These are phyloP conservation scores for Podospora comata DNA, from an alignment of 495 filamentous ascomycete genomes.

Conservation along the genomic window DNA sequence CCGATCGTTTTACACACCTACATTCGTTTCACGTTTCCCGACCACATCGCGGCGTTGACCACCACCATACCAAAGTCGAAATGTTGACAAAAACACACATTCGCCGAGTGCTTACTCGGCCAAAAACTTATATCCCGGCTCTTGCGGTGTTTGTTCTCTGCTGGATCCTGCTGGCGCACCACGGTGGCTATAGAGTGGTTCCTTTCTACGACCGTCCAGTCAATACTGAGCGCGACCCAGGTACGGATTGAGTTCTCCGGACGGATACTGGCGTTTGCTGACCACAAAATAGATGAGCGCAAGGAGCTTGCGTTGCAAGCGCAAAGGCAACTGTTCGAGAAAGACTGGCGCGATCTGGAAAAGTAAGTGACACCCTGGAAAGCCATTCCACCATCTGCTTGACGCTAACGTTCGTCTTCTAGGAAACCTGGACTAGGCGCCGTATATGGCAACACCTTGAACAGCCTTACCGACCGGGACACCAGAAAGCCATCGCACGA, in stretches of 20 bases:
- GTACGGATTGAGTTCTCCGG: conserved; percentile 3
- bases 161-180: conserved; percentile 29
- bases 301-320: conserved; percentile 22
- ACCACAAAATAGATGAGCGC: conserved; percentile 15
- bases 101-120: conserved; percentile 53
- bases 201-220: neutral
- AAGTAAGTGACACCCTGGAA: conserved; percentile 30
- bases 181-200: neutral
- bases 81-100: conserved; percentile 34
- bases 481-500: conserved; percentile 24
- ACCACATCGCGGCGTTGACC: neutral
- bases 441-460: conserved; percentile 49
- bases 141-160: conserved; percentile 32
- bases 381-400: neutral
- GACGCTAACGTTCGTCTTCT: conserved; percentile 17
- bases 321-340: conserved; percentile 34
- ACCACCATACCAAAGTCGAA: neutral
- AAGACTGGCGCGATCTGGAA: conserved; percentile 38
- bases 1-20: neutral
- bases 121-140: conserved; percentile 32
- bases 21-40: neutral
- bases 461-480: conserved; percentile 35
- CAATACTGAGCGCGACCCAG: conserved; percentile 10
- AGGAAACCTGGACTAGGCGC: conserved; percentile 34
- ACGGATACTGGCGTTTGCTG: neutral